Conservation (phyloP, 768 basidiomycete genomes). For the Tephrocybe sp. region DNA sequence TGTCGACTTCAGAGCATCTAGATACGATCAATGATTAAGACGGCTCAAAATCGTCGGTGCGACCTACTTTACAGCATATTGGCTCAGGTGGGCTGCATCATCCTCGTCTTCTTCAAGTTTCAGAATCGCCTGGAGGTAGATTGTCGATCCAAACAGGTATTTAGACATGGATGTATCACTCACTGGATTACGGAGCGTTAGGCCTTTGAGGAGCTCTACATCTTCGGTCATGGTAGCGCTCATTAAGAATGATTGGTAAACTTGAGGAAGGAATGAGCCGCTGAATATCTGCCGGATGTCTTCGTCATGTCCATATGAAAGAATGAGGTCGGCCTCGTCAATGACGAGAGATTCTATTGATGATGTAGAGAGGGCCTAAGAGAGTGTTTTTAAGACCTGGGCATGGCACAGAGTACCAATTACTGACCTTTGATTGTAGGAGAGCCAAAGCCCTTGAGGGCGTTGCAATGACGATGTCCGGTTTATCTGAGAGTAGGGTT, state of each 20-base stretch:
- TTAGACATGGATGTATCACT: constrained; percentile 21
- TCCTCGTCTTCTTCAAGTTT: constrained; percentile 88
- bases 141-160: neutral
- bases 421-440: constrained; percentile 75
- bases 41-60: neutral
- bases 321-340: constrained; percentile 95
- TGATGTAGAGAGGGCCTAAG: constrained; percentile 61
- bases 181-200: constrained; percentile 86
- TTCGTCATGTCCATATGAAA: constrained; percentile 96
- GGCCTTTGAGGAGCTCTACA: constrained; percentile 86
- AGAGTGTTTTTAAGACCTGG: too few species aligned
- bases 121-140: constrained; percentile 63
- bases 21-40: neutral
- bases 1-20: constrained; percentile 92
- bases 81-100: constrained; percentile 75
- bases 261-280: constrained; percentile 72
- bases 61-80: constrained; percentile 77
- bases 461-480: constrained; percentile 80
- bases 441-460: constrained; percentile 70
- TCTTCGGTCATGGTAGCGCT: constrained; percentile 98
- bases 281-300: constrained; percentile 73
- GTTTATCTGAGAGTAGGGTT: constrained; percentile 53
- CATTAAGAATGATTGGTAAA: constrained; percentile 93
- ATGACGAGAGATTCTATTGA: constrained; percentile 87
- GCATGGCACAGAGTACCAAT: too few species aligned